phyloP scores from a whole-genome alignment of 2,329 filamentous ascomycete genomes.

The Ambrosiella beaveri region DNA sequence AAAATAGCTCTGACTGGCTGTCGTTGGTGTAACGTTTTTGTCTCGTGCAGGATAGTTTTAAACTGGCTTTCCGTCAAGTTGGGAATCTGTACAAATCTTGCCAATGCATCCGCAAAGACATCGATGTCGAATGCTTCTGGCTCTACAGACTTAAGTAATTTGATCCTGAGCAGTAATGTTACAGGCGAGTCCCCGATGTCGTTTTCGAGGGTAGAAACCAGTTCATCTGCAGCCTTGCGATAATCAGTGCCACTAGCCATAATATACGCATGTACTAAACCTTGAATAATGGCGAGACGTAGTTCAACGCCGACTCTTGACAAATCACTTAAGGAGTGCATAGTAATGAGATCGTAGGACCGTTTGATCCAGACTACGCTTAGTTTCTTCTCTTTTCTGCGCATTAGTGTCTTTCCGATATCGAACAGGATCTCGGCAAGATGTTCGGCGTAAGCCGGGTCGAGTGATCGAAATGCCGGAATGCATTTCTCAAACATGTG shows the following conservation, averaged over 20 bases:
- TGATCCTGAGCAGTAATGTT: slow-evolving; percentile 50
- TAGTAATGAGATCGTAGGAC: slow-evolving; percentile 41
- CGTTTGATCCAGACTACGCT: slow-evolving; percentile 48
- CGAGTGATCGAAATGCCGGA: slow-evolving; percentile 23
- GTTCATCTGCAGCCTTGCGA: slow-evolving; percentile 33
- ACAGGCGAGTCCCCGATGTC: slow-evolving; percentile 47
- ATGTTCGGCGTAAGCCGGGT: slow-evolving; percentile 36
- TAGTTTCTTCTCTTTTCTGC: slow-evolving; percentile 30
- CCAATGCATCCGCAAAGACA: slow-evolving; percentile 36
- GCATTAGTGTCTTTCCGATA: slow-evolving; percentile 46
- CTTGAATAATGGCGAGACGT: slow-evolving; percentile 48
- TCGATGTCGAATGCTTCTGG: slow-evolving; percentile 30
- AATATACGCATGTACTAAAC: slow-evolving; percentile 38
- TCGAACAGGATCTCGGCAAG: slow-evolving; percentile 53
- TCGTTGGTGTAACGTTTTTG: slow-evolving; percentile 44
- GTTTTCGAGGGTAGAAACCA: slow-evolving; percentile 44
- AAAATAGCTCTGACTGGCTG: slow-evolving; percentile 30
- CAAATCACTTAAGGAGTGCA: slow-evolving; percentile 35
- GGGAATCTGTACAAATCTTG: slow-evolving; percentile 41
- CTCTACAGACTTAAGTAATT: slow-evolving; percentile 37
- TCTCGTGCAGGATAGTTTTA: slow-evolving; percentile 47
- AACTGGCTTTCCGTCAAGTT: slow-evolving; percentile 47
- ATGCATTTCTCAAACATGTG: slow-evolving; percentile 52
- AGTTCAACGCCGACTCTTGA: slow-evolving; percentile 46
- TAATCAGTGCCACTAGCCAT: slow-evolving; percentile 27